Evolutionary conservation across 352 stramenopile genomes (phyloP).

Genomic region (Albugo candida): DNA sequence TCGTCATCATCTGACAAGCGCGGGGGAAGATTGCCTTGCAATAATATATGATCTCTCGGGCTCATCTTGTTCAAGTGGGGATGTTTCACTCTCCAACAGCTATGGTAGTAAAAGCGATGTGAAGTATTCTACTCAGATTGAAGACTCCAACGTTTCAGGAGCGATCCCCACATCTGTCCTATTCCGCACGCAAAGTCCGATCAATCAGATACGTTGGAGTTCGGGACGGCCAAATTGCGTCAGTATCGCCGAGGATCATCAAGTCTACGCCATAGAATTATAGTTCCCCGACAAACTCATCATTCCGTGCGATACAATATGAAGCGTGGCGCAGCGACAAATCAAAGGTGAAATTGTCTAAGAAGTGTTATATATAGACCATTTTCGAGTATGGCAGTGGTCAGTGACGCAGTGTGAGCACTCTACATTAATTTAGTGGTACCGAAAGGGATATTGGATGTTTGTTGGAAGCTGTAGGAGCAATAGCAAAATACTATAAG

Average conservation of each 20-base stretch:
- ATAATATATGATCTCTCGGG: constrained; percentile 90
- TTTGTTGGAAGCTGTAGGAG: too few species aligned
- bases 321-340: too few species aligned
- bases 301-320: too few species aligned
- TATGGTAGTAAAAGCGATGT: too few species aligned
- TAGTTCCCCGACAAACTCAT: constrained; percentile 4
- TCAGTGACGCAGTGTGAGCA: too few species aligned
- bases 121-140: not conserved
- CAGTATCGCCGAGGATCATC: constrained; percentile 87
- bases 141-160: not conserved
- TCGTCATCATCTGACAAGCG: constrained; percentile 93
- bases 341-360: too few species aligned
- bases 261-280: constrained; percentile 86
- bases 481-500: too few species aligned
- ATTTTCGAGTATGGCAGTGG: too few species aligned
- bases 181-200: constrained; percentile 42
- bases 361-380: too few species aligned
- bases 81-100: not conserved
- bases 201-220: constrained; percentile 84
- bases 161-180: constrained; percentile 15
- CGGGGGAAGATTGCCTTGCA: constrained; percentile 86
- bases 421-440: too few species aligned
- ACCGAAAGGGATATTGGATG: too few species aligned
- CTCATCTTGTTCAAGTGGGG: constrained; percentile 15
- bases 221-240: constrained; percentile 89